Conservation (phyloP, 306 rosid species). For the Prinsepia uniflora region DNA sequence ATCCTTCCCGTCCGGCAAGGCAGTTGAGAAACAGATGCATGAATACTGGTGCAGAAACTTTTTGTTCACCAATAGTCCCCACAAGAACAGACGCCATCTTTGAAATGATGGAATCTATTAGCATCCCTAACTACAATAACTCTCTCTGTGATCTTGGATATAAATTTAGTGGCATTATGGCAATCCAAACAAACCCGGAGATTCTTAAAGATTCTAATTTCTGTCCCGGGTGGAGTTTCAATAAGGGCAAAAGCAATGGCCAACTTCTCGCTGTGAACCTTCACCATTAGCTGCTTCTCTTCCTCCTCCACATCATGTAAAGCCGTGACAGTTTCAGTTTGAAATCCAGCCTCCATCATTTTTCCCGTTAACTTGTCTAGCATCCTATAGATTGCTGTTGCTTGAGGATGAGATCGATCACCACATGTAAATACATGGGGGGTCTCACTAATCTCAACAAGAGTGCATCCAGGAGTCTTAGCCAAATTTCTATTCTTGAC, state of each 20-base stretch:
- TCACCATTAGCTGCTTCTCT: slow-evolving; percentile 87
- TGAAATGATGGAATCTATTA: slow-evolving; percentile 90
- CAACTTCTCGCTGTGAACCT: slow-evolving; percentile 87
- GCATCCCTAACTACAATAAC: slow-evolving; percentile 91
- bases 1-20: neutral
- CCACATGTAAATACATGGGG: slow-evolving; percentile 73
- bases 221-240: slow-evolving; percentile 69
- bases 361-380: slow-evolving; percentile 74
- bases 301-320: slow-evolving; percentile 97
- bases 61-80: slow-evolving; percentile 83
- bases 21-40: slow-evolving; percentile 12
- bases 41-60: slow-evolving; percentile 22
- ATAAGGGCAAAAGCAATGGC: slow-evolving; percentile 91
- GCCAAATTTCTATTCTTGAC: slow-evolving; percentile 68
- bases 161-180: slow-evolving; percentile 78
- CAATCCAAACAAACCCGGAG: slow-evolving; percentile 96
- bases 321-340: slow-evolving; percentile 64
- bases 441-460: slow-evolving; percentile 70
- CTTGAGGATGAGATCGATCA: slow-evolving; percentile 71
- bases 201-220: slow-evolving; percentile 87
- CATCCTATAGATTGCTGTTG: slow-evolving; percentile 68
- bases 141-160: slow-evolving; percentile 82
- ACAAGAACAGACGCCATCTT: slow-evolving; percentile 80
- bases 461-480: slow-evolving; percentile 89
- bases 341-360: slow-evolving; percentile 83